These are phyloP conservation scores for Gypsophila paniculata DNA, from an alignment of 179 eudicot genomes.

Conservation along the genomic window DNA sequence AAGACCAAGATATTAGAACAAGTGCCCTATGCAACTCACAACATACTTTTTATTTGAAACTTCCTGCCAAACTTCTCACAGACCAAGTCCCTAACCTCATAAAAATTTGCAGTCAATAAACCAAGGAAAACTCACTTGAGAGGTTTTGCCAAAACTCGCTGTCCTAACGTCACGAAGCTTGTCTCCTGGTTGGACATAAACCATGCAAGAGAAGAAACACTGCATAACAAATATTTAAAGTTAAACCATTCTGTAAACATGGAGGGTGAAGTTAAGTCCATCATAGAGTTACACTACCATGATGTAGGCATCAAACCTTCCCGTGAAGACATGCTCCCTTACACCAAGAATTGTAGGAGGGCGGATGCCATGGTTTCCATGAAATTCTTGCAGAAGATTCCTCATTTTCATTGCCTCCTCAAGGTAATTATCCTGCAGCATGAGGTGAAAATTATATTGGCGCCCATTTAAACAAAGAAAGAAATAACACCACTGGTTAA, in stretches of 20 bases:
- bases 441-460: background rate
- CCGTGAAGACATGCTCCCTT: constrained; percentile 91
- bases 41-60: background rate
- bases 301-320: constrained; percentile 50
- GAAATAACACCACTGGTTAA: too few relatives aligned
- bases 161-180: constrained; percentile 89
- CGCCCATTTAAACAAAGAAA: too few relatives aligned
- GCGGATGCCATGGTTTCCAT: constrained; percentile 67
- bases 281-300: background rate
- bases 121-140: constrained; percentile 53
- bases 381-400: constrained; percentile 83
- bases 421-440: constrained; percentile 75
- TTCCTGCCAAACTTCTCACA: constrained; percentile 1
- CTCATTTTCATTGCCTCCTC: constrained; percentile 97
- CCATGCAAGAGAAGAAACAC: constrained; percentile 95
- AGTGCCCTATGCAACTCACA: background rate
- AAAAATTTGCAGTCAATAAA: constrained; percentile 7
- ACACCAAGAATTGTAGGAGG: constrained; percentile 94
- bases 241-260: background rate
- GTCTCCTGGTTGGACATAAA: constrained; percentile 98
- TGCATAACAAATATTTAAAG: constrained; percentile 30
- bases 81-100: background rate
- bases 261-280: background rate
- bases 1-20: background rate
- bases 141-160: constrained; percentile 87